Base-by-base conservation (phyloP, 2,329 filamentous ascomycete species). In the Colletotrichum australisinense region DNA sequence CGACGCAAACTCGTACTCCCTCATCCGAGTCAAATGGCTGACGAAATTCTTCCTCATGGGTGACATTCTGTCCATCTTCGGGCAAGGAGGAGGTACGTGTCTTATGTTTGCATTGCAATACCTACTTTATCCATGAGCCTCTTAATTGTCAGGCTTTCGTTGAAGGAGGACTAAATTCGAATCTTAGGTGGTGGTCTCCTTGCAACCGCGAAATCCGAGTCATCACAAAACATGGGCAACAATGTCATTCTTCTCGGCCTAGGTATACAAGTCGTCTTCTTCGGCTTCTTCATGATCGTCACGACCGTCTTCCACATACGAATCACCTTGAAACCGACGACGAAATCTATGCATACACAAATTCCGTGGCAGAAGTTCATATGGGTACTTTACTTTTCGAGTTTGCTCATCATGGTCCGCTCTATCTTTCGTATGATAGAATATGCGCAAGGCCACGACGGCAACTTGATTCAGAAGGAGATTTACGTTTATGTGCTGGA, bases 21-120 rank as follows among this genome's bases (percentile, higher is more conserved):
- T 83, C 30, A 78, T 85, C 19, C 78, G 72, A 4, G 74, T 79
- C 7, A 74, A 72, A 5, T 86, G 85, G 83, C 78, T 90, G 4
- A 90, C 89, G 3, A 87, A 84, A 64, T 80, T 87, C 38, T 91
- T 91, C 72, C 88, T 91, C 4, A 65, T 78, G 5, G 87, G 88
- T 32, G 89, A 91, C 74, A 77, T 90, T 2, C 57, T 89, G 4
- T 87, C 86, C 2, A 87, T 91, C 76, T 32, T 85, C 3, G 78
- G 89, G 2, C 89, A 91, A 77, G 81, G 80, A 14, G 81, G 80
- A 28, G 87, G 86, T 78, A 68, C n/a, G 62, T 35, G 32, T 9
- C 14, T 12, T 19, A 42, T 5, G 11, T 4, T 16, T 19, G 7
- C 12, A 30, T 3, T 57, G 1, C 14, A 9, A 11, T 7, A 6